Base-by-base conservation (phyloP, 345 rosid genomes). In the Luvunga scandens region DNA sequence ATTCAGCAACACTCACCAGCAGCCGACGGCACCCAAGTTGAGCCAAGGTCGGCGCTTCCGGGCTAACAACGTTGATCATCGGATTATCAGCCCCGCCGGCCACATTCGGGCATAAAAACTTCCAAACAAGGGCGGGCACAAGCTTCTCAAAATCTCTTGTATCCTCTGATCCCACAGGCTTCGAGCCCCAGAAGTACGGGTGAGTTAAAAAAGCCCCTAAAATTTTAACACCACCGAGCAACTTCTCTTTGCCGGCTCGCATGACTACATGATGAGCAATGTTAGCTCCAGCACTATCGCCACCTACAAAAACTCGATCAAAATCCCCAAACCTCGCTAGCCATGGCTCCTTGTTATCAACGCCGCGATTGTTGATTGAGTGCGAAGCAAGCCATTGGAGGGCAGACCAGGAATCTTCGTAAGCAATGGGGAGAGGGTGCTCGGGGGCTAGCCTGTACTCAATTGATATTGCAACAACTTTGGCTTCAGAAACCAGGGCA, bases 391-490 rank as follows among this genome's bases (percentile, higher is more conserved):
- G 84, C 86, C 88, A 88, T 36, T 83, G 79, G 57, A 87, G 82
- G 4, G 81, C 89, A 7, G 70, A 25, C 89, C 88, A 90, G 70
- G 82, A 84, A n/a, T 88, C 93, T 5, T 88, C 83, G 13, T 80
- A 84, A 38, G 72, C 79, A 19, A 69, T 31, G 0, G 90, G 89
- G 22, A 87, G 76, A 21, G 77, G 88, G 27, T n/a, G 6, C 71
- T 85, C 90, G 0, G 93, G 93, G 36, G 88, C 88, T 6, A 82
- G 71, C 62, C 89, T 75, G 74, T 85, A 88, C 55, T 90, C 89
- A 1, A 87, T 74, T 24, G 91, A 85, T 24, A 90, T 42, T 5
- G 83, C 86, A 57, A 88, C 53, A 6, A 70, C 77, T 24, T 79
- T 66, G 12, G 86, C 86, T 31, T 70, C 69, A 27, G 73, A 42